Evolutionary conservation across 78 protist genomes (phyloP).

Genomic region (Dictyostelium purpureum): DNA sequence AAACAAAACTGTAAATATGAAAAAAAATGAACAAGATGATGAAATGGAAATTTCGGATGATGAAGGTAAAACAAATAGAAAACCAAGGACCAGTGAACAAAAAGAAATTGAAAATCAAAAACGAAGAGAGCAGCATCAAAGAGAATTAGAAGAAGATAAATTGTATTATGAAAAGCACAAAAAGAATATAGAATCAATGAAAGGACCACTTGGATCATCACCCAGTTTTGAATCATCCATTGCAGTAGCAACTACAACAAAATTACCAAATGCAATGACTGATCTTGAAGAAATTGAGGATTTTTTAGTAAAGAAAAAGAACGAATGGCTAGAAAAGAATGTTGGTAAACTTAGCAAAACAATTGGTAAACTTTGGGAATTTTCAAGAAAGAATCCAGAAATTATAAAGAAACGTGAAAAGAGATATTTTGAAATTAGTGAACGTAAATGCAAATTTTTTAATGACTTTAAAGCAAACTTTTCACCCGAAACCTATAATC

Average conservation of each 20-base stretch:
- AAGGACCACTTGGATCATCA: background rate
- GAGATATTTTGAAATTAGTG: background rate
- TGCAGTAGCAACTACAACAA: background rate
- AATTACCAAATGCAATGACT: background rate
- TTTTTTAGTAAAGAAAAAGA: background rate
- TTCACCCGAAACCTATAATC: background rate
- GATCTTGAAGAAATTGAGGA: conserved; percentile 23
- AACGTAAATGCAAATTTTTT: background rate
- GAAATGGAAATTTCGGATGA: background rate
- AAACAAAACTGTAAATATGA: too few species aligned
- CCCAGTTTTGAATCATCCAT: too few species aligned
- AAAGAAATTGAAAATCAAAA: background rate
- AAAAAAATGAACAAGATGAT: background rate
- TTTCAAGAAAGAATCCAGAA: background rate
- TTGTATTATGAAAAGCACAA: background rate
- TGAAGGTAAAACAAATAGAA: background rate
- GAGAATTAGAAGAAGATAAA: background rate
- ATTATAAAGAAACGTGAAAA: background rate
- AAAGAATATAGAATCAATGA: background rate
- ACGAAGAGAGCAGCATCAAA: background rate
- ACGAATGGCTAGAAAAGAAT: conserved; percentile 44
- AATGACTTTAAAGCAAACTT: background rate
- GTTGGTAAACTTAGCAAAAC: background rate
- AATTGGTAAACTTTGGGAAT: background rate
- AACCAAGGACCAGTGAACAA: background rate